These are phyloP conservation scores for Medicago truncatula DNA, from an alignment of 306 rosid species.

Conservation along the genomic window DNA sequence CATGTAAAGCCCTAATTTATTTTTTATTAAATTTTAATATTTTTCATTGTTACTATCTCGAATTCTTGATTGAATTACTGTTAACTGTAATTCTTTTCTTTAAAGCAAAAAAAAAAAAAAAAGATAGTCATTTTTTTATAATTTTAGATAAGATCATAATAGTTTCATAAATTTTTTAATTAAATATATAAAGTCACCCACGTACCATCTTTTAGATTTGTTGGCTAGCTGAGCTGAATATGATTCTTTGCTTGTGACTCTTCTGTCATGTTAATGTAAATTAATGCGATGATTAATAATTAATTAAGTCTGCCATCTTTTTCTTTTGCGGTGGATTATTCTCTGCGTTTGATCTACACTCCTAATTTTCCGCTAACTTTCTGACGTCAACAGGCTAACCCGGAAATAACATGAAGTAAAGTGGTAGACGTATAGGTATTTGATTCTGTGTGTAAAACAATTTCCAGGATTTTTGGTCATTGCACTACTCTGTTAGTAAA, in stretches of 20 bases:
- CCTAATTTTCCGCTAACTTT: slow-evolving; percentile 1
- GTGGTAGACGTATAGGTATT: not conserved
- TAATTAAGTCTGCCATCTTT: slow-evolving; percentile 35
- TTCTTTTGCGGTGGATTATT: slow-evolving; percentile 31
- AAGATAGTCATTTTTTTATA: too few relatives aligned
- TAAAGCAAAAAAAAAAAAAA: too few relatives aligned
- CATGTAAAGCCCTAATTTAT: not conserved
- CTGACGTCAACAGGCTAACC: slow-evolving; percentile 15
- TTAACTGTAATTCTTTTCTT: too few relatives aligned
- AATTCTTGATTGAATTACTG: too few relatives aligned
- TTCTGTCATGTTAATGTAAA: slow-evolving; percentile 22
- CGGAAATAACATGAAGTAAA: not conserved
- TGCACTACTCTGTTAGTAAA: too few relatives aligned
- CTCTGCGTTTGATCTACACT: slow-evolving; percentile 5
- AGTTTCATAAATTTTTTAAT: not conserved
- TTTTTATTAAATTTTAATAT: too few relatives aligned
- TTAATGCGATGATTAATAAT: slow-evolving; percentile 4
- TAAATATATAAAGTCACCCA: not conserved
- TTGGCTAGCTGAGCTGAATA: slow-evolving; percentile 7
- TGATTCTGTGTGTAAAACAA: not conserved
- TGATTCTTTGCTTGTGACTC: slow-evolving; percentile 26
- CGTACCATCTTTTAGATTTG: not conserved
- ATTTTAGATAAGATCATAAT: not conserved
- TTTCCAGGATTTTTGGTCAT: too few relatives aligned
- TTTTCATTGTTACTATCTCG: too few relatives aligned